Conservation (phyloP, 805 yeast genomes). For the Kluyveromyces nonfermentans region DNA sequence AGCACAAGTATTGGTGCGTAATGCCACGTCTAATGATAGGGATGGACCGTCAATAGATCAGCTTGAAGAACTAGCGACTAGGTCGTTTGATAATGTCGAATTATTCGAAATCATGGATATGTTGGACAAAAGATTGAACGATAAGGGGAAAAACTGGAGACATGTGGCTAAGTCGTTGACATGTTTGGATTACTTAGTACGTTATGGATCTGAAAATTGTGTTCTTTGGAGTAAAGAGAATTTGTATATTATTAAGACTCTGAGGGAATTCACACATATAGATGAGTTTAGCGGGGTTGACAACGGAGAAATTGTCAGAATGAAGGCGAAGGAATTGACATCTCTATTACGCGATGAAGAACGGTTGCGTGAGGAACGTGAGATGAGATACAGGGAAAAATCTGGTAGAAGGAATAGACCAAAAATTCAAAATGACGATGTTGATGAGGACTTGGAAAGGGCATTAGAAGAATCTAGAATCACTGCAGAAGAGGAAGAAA, state of each 20-base stretch:
- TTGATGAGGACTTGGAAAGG: conserved; percentile 66
- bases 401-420: conserved; percentile 27
- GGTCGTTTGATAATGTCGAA: conserved; percentile 63
- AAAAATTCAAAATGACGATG: conserved; percentile 29
- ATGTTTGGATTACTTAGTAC: conserved; percentile 77
- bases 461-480: conserved; percentile 73
- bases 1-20: conserved; percentile 80
- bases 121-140: conserved; percentile 84
- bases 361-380: conserved; percentile 63
- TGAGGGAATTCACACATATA: conserved; percentile 77
- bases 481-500: conserved; percentile 80
- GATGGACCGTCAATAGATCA: conserved; percentile 73
- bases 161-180: conserved; percentile 89
- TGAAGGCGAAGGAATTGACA: conserved; percentile 83
- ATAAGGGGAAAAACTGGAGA: conserved; percentile 95
- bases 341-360: conserved; percentile 74
- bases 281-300: conserved; percentile 66
- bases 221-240: conserved; percentile 90
- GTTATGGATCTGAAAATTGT: conserved; percentile 80
- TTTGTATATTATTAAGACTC: conserved; percentile 75
- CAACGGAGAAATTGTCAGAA: conserved; percentile 81
- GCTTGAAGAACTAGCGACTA: conserved; percentile 74
- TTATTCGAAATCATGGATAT: conserved; percentile 89
- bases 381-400: conserved; percentile 30
- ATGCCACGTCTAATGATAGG: conserved; percentile 84